Evolutionary conservation across 1,139 yeast genomes (phyloP).

Genomic region (Saccharomyces pastorianus): DNA sequence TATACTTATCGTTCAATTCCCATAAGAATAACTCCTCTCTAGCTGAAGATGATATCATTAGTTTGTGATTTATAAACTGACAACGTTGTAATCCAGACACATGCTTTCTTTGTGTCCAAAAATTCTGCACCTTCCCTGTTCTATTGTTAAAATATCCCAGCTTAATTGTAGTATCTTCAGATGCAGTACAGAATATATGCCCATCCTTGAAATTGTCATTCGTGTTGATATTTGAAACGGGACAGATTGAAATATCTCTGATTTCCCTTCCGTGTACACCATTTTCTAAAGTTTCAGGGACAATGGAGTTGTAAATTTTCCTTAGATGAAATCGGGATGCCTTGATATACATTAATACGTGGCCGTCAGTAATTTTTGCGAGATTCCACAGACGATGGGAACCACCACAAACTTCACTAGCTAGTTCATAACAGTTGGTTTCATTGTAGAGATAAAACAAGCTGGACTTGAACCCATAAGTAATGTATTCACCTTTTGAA

Average conservation of each 20-base stretch:
- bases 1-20: constrained; percentile 41
- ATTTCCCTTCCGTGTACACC: constrained; percentile 92
- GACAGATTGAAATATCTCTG: constrained; percentile 48
- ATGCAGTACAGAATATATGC: constrained; percentile 57
- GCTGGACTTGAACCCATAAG: constrained; percentile 79
- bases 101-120: constrained; percentile 69
- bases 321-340: constrained; percentile 39
- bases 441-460: constrained; percentile 79
- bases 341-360: constrained; percentile 44
- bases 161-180: constrained; percentile 79
- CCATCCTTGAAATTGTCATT: constrained; percentile 17
- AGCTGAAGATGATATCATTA: constrained; percentile 68
- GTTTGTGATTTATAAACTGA: constrained; percentile 49
- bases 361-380: constrained; percentile 23
- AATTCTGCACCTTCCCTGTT: constrained; percentile 39
- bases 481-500: constrained; percentile 42
- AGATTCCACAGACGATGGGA: constrained; percentile 75
- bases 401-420: constrained; percentile 80
- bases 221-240: constrained; percentile 22
- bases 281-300: constrained; percentile 34
- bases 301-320: constrained; percentile 20
- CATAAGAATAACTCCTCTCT: constrained; percentile 83
- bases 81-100: constrained; percentile 80
- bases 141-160: constrained; percentile 38
- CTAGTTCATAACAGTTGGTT: constrained; percentile 60